phyloP scores from a whole-genome alignment of 1,139 yeast species.

The Pneumocystis canis region DNA sequence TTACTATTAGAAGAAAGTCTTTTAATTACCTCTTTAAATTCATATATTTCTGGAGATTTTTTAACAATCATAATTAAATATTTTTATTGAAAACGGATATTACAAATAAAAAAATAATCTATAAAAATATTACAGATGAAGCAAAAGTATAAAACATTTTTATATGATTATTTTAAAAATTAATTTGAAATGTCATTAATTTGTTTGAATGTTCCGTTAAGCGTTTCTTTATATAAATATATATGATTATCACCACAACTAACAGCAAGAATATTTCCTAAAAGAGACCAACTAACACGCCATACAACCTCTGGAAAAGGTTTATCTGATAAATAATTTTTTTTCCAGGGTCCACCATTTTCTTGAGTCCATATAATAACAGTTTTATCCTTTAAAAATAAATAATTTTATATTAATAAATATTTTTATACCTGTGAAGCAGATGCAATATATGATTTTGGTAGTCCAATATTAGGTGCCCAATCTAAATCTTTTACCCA shows the following conservation, averaged over 20 bases:
- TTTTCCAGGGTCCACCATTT: constrained; percentile 60
- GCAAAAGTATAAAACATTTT: not conserved
- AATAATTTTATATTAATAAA: not conserved
- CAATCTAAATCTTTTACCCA: constrained; percentile 99
- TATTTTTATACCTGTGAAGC: constrained; percentile 49
- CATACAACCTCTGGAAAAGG: constrained; percentile 93
- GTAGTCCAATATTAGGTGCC: constrained; percentile 72
- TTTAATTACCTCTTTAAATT: constrained; percentile 41
- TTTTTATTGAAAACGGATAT: not conserved
- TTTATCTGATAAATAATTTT: constrained; percentile 50
- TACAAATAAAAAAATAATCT: not conserved
- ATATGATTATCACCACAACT: constrained; percentile 94
- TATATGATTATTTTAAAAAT: constrained; percentile 2
- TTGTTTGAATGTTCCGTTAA: constrained; percentile 88
- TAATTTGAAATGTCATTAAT: constrained; percentile 88
- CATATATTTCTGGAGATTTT: not conserved
- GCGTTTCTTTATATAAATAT: constrained; percentile 89
- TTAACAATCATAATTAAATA: not conserved
- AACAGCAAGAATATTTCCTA: constrained; percentile 90
- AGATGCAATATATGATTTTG: constrained; percentile 86
- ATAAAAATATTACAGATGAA: not conserved
- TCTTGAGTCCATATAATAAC: constrained; percentile 85
- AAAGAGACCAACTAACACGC: constrained; percentile 95
- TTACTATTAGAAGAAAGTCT: constrained; percentile 65
- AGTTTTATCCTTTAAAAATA: constrained; percentile 46